Evolutionary conservation across 2,329 filamentous ascomycete genomes (phyloP).

Genomic region (Pseudogymnoascus sp.): DNA sequence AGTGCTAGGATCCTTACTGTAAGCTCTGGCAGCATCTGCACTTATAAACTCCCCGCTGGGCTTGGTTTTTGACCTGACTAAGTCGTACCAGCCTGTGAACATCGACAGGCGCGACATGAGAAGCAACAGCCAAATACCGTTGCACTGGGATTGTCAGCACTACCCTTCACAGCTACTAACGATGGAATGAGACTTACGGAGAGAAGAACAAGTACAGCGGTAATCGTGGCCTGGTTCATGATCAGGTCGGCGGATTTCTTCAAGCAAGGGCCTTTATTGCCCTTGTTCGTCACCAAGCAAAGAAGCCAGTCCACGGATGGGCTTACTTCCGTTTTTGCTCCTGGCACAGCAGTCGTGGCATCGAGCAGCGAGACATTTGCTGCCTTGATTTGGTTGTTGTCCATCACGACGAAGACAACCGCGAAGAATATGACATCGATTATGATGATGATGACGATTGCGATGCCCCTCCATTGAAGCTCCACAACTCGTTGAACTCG

Average conservation of each 20-base stretch:
- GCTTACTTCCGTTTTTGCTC: background rate
- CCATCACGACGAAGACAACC: conserved; percentile 80
- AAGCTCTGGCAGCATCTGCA: conserved; percentile 59
- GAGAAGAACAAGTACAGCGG: conserved; percentile 74
- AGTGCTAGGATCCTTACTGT: conserved; percentile 53
- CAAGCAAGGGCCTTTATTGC: conserved; percentile 60
- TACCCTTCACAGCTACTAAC: conserved; percentile 10
- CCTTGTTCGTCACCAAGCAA: conserved; percentile 54
- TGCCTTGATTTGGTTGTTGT: conserved; percentile 57
- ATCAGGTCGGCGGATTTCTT: conserved; percentile 50
- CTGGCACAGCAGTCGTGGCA: background rate
- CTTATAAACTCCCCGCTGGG: conserved; percentile 77
- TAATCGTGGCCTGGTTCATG: conserved; percentile 66
- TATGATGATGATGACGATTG: conserved; percentile 82
- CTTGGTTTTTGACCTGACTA: conserved; percentile 42
- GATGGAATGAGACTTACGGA: conserved; percentile 46
- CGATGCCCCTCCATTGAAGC: conserved; percentile 90
- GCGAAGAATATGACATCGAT: conserved; percentile 91
- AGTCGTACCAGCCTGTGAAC: conserved; percentile 70
- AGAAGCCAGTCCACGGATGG: conserved; percentile 49
- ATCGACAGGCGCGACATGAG: conserved; percentile 80
- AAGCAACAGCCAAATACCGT: conserved; percentile 76
- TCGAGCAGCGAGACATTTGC: conserved; percentile 36
- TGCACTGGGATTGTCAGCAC: conserved; percentile 45
- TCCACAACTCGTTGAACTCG: conserved; percentile 78